These are phyloP conservation scores for Ophiostoma angusticollis DNA, from an alignment of 2,329 filamentous ascomycete species.

Conservation along the genomic window DNA sequence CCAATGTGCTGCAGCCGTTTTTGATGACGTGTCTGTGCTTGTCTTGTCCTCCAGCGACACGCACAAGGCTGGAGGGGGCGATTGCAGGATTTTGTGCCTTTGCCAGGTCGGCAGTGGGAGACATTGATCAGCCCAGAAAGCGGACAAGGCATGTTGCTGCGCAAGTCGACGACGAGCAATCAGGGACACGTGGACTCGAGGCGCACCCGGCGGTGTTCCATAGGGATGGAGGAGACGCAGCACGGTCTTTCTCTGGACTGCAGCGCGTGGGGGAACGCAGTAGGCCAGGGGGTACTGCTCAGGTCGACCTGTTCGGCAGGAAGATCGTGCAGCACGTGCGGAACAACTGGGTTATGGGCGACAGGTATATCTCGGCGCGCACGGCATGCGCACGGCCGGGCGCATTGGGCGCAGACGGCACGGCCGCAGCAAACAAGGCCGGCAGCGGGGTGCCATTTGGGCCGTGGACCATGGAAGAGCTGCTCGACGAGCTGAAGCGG, in stretches of 20 bases:
- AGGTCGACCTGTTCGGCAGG: slow-evolving; percentile 27
- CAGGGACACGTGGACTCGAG: too few relatives aligned
- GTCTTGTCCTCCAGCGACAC: background rate
- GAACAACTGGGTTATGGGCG: slow-evolving; percentile 28
- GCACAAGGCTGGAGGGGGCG: slow-evolving; percentile 3
- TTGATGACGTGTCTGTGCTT: slow-evolving; percentile 11
- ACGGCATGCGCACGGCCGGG: slow-evolving; percentile 3
- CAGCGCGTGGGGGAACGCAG: background rate
- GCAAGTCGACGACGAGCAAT: too few relatives aligned
- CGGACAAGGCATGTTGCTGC: background rate
- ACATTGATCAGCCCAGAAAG: background rate
- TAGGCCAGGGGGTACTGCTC: slow-evolving; percentile 10
- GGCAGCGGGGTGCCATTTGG: slow-evolving; percentile 13
- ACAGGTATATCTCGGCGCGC: slow-evolving; percentile 14
- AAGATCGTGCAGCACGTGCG: slow-evolving; percentile 32
- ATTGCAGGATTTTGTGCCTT: slow-evolving; percentile 3
- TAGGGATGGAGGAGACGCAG: too few relatives aligned
- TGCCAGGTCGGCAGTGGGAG: background rate
- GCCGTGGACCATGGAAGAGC: slow-evolving; percentile 20
- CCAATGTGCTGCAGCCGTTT: slow-evolving; percentile 12
- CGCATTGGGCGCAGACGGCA: background rate
- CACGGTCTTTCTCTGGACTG: too few relatives aligned
- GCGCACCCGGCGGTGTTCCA: too few relatives aligned
- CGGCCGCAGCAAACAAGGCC: slow-evolving; percentile 1
- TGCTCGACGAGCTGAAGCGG: slow-evolving; percentile 22